Base-by-base conservation (phyloP, 306 rosid genomes). In the Citrullus mucosospermus region DNA sequence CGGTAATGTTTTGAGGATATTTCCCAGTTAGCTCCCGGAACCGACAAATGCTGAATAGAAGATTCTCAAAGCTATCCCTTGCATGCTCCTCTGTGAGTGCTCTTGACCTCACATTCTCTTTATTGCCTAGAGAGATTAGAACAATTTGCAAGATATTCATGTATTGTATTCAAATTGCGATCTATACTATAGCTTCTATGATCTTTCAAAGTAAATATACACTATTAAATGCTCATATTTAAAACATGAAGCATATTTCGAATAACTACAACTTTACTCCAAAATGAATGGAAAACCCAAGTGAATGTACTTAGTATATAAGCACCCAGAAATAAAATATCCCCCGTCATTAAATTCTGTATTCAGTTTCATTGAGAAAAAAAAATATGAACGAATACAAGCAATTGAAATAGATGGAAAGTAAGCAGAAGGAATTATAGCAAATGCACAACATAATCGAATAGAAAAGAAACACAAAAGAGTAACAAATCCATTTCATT, bases 81-180 rank as follows among this genome's bases (percentile, higher is more conserved):
- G 97, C 99, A 85, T 95, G 93, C 86, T 95, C 97, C 88, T 95
- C 98, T 10, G 99, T 92, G 54, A 95, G 92, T 78, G 97, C 88
- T 81, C 97, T 87, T 84, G 78, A 81, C 84, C 90, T 89, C 78
- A 95, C 88, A 77, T 79, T 80, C 80, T 88, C 91, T 80, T 80
- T 81, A 66, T 87, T 87, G 39, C 92, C 99, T 92, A 75, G 72
- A 81, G 10, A 80, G 65, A 75, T 70, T 81, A 79, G 34, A 74
- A 69, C 36, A 76, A 77, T 22, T 58, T 74, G 62, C 53, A 74
- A 48, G 43, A 32, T 25, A 73, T 16, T 28, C 77, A 25, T 6
- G 3, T 14, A 50, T 16, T 25, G 34, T 5, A 28, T 30, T 32
- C 44, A 48, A 30, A 74, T 53, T 32, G 9, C 16, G 0, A 30